These are phyloP conservation scores for Kodamaea lidongshanica DNA, from an alignment of 805 yeast species.

Conservation along the genomic window DNA sequence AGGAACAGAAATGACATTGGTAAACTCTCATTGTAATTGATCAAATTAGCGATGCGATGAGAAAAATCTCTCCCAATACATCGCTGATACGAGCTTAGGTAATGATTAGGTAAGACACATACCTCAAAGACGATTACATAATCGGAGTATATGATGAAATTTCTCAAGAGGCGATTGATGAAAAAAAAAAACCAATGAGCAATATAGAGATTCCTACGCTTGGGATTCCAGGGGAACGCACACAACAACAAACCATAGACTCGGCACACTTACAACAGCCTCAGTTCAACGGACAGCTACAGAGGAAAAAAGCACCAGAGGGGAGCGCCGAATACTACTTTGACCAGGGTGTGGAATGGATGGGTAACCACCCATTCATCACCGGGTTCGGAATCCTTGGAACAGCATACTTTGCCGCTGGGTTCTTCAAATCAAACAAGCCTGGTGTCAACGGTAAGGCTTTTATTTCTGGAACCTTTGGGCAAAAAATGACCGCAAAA, in stretches of 20 bases:
- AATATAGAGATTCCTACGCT: constrained; percentile 50
- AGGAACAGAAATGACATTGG: constrained; percentile 94
- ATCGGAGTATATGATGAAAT: not conserved
- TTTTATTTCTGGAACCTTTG: constrained; percentile 84
- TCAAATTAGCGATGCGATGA: constrained; percentile 1
- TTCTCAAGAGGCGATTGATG: not conserved
- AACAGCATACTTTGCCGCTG: constrained; percentile 58
- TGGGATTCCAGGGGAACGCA: constrained; percentile 49
- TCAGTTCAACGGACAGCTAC: constrained; percentile 35
- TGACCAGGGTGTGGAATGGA: constrained; percentile 50
- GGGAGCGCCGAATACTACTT: constrained; percentile 57
- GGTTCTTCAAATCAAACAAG: constrained; percentile 57
- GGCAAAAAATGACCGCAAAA: constrained; percentile 78
- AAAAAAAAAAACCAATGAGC: constrained; percentile 11
- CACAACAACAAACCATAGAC: constrained; percentile 17
- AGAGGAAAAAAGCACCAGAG: constrained; percentile 35
- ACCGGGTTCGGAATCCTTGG: constrained; percentile 66
- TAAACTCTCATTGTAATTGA: constrained; percentile 63
- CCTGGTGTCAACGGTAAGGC: constrained; percentile 64
- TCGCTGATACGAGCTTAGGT: constrained; percentile 1
- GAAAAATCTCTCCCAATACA: too few relatives aligned
- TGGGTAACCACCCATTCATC: constrained; percentile 72
- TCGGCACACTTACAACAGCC: constrained; percentile 19
- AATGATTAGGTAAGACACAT: constrained; percentile 1
- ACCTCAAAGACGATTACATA: not conserved